Conservation (phyloP, 129 eudicot species). For the Tagetes patula region DNA sequence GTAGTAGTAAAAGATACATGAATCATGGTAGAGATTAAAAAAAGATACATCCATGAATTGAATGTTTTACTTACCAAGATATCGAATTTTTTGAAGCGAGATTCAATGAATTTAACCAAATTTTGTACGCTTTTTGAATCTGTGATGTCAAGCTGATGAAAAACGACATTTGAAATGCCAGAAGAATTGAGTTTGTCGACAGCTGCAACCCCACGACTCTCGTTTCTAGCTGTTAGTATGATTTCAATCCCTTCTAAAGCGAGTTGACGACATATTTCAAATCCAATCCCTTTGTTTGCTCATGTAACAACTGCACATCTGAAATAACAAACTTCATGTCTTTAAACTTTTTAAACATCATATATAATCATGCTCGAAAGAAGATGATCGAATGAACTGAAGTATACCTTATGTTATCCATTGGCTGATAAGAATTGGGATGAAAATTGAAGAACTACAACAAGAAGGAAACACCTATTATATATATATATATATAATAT, state of each 20-base stretch:
- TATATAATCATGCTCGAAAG: too few relatives aligned
- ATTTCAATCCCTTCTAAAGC: slow-evolving; percentile 20
- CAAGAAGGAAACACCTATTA: background rate
- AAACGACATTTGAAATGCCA: slow-evolving; percentile 7
- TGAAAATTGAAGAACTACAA: too few relatives aligned
- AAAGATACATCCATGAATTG: too few relatives aligned
- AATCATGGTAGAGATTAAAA: background rate
- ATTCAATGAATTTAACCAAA: slow-evolving; percentile 7
- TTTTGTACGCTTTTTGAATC: slow-evolving; percentile 11
- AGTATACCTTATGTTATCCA: slow-evolving; percentile 21
- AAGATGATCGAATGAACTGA: too few relatives aligned
- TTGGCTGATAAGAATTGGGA: background rate
- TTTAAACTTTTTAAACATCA: background rate
- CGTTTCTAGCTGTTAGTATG: slow-evolving; percentile 8
- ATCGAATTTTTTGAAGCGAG: slow-evolving; percentile 27
- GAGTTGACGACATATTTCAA: slow-evolving; percentile 24
- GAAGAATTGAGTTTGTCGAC: slow-evolving; percentile 13
- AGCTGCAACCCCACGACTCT: slow-evolving; percentile 11
- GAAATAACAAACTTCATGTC: background rate
- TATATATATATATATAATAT: too few relatives aligned
- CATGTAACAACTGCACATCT: slow-evolving; percentile 25
- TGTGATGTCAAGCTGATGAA: background rate
- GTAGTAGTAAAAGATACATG: background rate
- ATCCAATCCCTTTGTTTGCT: slow-evolving; percentile 13
- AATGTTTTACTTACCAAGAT: slow-evolving; percentile 18